phyloP scores from a whole-genome alignment of 805 yeast species.

The Candida ovalis region DNA sequence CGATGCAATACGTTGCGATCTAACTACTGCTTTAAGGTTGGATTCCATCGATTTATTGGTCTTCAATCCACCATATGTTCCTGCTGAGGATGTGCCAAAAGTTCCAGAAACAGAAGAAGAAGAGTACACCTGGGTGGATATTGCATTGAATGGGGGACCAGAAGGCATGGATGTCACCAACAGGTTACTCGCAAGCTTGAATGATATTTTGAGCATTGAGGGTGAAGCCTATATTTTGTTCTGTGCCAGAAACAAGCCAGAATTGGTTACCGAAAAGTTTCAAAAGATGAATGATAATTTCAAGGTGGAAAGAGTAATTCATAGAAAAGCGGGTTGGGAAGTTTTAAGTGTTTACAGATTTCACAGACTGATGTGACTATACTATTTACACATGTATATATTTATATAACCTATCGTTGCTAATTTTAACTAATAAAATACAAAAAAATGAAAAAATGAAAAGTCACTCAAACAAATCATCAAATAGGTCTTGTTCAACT shows the following conservation, averaged over 20 bases:
- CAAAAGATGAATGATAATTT: slow-evolving; percentile 36
- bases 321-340: slow-evolving; percentile 95
- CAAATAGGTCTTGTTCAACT: slow-evolving; percentile 53
- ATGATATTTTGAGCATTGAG: slow-evolving; percentile 42
- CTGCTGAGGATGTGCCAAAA: slow-evolving; percentile 70
- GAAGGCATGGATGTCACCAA: slow-evolving; percentile 89
- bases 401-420: not conserved
- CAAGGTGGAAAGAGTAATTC: slow-evolving; percentile 48
- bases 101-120: slow-evolving; percentile 43
- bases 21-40: slow-evolving; percentile 47
- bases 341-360: slow-evolving; percentile 74
- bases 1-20: slow-evolving; percentile 54
- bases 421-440: not conserved
- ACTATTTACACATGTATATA: not conserved
- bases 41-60: slow-evolving; percentile 63
- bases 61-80: slow-evolving; percentile 97
- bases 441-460: not conserved
- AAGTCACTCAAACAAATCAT: slow-evolving; percentile 45
- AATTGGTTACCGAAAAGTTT: slow-evolving; percentile 50
- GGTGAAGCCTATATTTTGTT: slow-evolving; percentile 89
- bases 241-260: slow-evolving; percentile 88
- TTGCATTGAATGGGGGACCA: slow-evolving; percentile 85
- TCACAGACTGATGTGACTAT: slow-evolving; percentile 20
- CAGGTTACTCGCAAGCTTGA: slow-evolving; percentile 52
- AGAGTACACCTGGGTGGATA: slow-evolving; percentile 72